Evolutionary conservation across 768 basidiomycete genomes (phyloP).

Genomic region (Lactifluus subvellereus): DNA sequence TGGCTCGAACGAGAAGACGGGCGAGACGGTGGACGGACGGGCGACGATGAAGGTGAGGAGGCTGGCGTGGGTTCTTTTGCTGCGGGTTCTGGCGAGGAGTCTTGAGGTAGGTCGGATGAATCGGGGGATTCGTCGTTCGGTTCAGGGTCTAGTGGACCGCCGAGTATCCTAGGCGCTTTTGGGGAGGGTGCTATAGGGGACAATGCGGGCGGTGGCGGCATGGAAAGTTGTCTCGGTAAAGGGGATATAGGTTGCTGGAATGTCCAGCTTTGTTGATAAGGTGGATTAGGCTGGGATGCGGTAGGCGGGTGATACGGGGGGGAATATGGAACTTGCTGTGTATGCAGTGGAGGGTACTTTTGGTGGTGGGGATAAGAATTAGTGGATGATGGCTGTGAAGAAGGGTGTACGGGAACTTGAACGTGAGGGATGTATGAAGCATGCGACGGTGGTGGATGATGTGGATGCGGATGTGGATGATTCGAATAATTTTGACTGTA

Average conservation of each 20-base stretch:
- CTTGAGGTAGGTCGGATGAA: not conserved
- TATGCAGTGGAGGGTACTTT: conserved; percentile 30
- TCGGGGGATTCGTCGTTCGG: not conserved
- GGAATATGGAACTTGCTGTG: conserved; percentile 29
- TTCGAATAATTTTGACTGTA: conserved; percentile 36
- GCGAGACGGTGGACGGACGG: not conserved
- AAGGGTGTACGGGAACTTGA: conserved; percentile 24
- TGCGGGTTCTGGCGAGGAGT: not conserved
- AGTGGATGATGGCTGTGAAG: conserved; percentile 28
- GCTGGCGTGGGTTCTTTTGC: not conserved
- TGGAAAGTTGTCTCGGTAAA: conserved; percentile 58
- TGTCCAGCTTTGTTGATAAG: conserved; percentile 43
- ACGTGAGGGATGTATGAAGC: conserved; percentile 34
- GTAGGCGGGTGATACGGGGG: conserved; percentile 25
- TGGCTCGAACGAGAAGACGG: conserved; percentile 12
- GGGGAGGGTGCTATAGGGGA: conserved; percentile 14
- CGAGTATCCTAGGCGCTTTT: conserved; percentile 18
- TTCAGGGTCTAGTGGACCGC: conserved; percentile 19
- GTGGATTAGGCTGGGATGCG: conserved; percentile 27
- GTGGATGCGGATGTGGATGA: conserved; percentile 34
- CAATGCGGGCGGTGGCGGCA: conserved; percentile 34
- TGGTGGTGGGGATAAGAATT: conserved; percentile 31
- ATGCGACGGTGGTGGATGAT: conserved; percentile 34
- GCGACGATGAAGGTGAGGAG: not conserved
- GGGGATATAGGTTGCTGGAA: conserved; percentile 47